These are phyloP conservation scores for Leucogyrophana mollusca DNA, from an alignment of 768 basidiomycete species.

Conservation along the genomic window DNA sequence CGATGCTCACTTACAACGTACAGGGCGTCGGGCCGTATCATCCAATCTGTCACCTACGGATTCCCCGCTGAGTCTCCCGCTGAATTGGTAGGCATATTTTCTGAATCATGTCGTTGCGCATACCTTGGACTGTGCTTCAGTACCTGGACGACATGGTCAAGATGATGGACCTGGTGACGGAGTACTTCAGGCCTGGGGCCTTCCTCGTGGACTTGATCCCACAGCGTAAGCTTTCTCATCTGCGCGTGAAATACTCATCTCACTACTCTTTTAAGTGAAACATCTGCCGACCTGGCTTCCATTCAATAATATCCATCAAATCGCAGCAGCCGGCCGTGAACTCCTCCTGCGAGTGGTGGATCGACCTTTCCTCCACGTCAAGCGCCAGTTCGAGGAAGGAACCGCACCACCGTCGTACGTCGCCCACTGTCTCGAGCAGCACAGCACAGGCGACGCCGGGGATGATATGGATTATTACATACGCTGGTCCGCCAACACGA, in stretches of 20 bases:
- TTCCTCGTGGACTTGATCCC: slow-evolving; percentile 9
- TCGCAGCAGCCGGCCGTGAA: not conserved
- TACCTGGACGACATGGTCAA: slow-evolving; percentile 5
- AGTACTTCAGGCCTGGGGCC: slow-evolving; percentile 6
- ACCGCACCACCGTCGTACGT: slow-evolving; percentile 5
- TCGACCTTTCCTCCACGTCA: slow-evolving; percentile 6
- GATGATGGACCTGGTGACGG: slow-evolving; percentile 5
- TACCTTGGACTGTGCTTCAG: too few relatives aligned
- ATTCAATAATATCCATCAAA: slow-evolving; percentile 5
- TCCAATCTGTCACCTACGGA: slow-evolving; percentile 6
- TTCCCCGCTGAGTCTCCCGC: slow-evolving; percentile 3
- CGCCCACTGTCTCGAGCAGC: not conserved
- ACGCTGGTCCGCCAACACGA: slow-evolving; percentile 7
- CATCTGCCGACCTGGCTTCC: slow-evolving; percentile 19
- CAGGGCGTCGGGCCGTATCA: slow-evolving; percentile 6
- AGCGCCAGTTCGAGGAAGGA: slow-evolving; percentile 3
- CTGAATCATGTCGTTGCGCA: too few relatives aligned
- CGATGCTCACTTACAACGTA: not conserved
- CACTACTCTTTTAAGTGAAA: slow-evolving; percentile 12
- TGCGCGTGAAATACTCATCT: not conserved
- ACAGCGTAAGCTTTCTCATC: not conserved
- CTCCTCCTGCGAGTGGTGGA: not conserved
- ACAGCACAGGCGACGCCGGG: not conserved
- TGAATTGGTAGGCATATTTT: slow-evolving; percentile 1
- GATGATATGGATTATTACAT: not conserved